These are phyloP conservation scores for Pseudofabraea citricarpa DNA, from an alignment of 2,329 filamentous ascomycete genomes.

Conservation along the genomic window DNA sequence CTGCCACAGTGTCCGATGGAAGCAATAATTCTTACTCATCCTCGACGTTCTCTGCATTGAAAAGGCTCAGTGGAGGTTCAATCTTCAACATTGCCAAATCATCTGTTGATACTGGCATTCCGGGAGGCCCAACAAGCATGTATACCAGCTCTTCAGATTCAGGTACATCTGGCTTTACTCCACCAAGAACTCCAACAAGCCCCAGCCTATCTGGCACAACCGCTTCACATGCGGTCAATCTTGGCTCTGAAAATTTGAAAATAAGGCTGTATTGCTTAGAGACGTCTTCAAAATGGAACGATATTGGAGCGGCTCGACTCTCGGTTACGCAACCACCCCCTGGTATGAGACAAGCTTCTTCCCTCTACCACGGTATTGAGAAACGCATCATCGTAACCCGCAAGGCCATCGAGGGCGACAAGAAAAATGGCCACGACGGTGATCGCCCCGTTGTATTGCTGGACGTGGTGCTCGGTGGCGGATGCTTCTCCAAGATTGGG, in stretches of 20 bases:
- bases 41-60: constrained; percentile 69
- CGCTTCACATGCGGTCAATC: constrained; percentile 44
- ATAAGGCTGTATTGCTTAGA: constrained; percentile 82
- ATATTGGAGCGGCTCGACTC: constrained; percentile 79
- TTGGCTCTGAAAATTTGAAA: constrained; percentile 74
- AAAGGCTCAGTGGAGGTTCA: constrained; percentile 66
- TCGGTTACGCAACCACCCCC: constrained; percentile 74
- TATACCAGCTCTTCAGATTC: constrained; percentile 52
- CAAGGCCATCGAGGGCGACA: constrained; percentile 41
- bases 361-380: constrained; percentile 63
- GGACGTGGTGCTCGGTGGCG: constrained; percentile 9
- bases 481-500: constrained; percentile 18
- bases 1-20: constrained; percentile 56
- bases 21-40: constrained; percentile 73
- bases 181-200: constrained; percentile 22
- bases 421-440: constrained; percentile 5
- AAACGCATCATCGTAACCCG: constrained; percentile 83
- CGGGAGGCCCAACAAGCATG: constrained; percentile 40
- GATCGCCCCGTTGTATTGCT: constrained; percentile 9
- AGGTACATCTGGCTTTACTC: constrained; percentile 28
- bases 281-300: constrained; percentile 76
- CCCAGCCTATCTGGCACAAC: constrained; percentile 19
- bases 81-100: constrained; percentile 81
- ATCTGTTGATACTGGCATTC: constrained; percentile 49
- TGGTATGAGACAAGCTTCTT: constrained; percentile 53